Percentiles rank a stretch among this genome's conserved stretches.
Evolutionary conservation across 176 grass and related monocot species (phyloP).

Genomic region (Miscanthus lutarioriparius): DNA sequence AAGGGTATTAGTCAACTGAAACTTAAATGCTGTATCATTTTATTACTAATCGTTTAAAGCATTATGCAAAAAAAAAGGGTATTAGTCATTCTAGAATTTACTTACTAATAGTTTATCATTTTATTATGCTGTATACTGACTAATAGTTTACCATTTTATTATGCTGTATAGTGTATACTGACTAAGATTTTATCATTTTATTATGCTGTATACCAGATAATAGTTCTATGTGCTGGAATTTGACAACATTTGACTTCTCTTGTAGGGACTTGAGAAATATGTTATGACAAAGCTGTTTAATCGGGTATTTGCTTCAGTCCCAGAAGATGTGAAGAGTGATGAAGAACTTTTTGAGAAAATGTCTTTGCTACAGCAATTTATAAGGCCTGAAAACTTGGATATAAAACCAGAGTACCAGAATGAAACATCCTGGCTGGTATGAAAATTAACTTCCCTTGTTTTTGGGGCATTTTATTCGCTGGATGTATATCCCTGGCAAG

Average conservation of each 20-base stretch:
- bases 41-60: too few relatives aligned
- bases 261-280: conserved; percentile 98
- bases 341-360: conserved; percentile 97
- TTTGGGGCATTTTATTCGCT: not conserved
- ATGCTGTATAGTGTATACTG: not conserved
- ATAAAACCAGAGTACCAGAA: conserved; percentile 92
- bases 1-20: too few relatives aligned
- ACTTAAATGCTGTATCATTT: too few relatives aligned
- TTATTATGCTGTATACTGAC: not conserved
- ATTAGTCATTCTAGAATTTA: not conserved
- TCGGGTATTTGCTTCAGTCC: conserved; percentile 93
- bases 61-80: too few relatives aligned
- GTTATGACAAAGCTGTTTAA: conserved; percentile 95
- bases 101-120: not conserved
- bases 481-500: not conserved
- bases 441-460: conserved; percentile 26
- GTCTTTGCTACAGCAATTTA: conserved; percentile 80
- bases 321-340: conserved; percentile 86
- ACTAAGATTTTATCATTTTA: not conserved
- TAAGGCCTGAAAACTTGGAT: conserved; percentile 93
- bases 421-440: conserved; percentile 97
- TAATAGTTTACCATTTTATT: conserved; percentile 5
- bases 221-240: not conserved
- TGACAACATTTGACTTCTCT: conserved; percentile 17
- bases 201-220: not conserved